These are phyloP conservation scores for Backusella tuberculispora DNA, from an alignment of 192 early-diverging fungal genomes.

Conservation along the genomic window DNA sequence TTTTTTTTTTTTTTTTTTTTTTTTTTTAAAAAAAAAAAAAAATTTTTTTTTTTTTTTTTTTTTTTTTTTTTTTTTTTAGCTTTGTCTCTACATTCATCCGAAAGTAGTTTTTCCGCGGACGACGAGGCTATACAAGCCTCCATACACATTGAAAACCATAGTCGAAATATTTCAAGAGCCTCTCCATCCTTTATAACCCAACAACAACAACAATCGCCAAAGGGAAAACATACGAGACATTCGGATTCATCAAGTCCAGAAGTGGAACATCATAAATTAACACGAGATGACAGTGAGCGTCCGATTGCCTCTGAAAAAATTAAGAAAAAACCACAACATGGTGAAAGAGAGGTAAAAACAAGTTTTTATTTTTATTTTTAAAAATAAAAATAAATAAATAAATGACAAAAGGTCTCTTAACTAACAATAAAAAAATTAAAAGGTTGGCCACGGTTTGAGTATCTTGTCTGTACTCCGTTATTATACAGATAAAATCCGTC, in stretches of 20 bases:
- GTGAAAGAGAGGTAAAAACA: constrained; percentile 27
- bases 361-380: no score
- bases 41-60: neutral
- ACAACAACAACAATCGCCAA: neutral
- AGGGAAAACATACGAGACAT: constrained; percentile 23
- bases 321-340: constrained; percentile 38
- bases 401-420: neutral
- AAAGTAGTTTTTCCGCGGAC: constrained; percentile 36
- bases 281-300: constrained; percentile 40
- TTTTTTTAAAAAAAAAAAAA: neutral
- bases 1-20: no score
- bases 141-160: neutral
- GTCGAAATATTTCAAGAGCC: constrained; percentile 11
- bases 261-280: constrained; percentile 41
- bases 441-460: constrained; percentile 18
- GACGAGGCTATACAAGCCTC: constrained; percentile 22
- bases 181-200: constrained; percentile 37
- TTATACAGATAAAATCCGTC: constrained; percentile 44
- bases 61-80: constrained; percentile 14
- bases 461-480: constrained; percentile 45
- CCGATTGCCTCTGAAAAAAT: constrained; percentile 47
- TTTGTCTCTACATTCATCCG: constrained; percentile 35
- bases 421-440: neutral
- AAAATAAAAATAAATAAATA: neutral
- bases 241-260: constrained; percentile 20